Conservation (phyloP, 371 early-diverging fungal species). For the Mortierella sp. region DNA sequence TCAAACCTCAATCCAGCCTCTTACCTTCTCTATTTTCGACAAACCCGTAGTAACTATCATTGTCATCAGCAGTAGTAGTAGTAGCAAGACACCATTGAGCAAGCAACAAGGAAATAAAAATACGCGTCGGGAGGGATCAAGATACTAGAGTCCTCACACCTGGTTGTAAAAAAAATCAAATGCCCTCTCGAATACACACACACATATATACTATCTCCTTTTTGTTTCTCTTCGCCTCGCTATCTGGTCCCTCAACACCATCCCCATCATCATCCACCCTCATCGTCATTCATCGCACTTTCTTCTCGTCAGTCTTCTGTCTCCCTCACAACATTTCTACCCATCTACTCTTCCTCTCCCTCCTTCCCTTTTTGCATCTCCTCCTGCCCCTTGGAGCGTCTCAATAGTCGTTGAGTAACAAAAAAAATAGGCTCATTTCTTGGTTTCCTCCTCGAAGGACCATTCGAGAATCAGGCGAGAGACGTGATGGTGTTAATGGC, state of each 20-base stretch:
- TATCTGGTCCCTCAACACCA: not conserved
- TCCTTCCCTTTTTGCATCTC: not conserved
- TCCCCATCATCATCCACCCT: not conserved
- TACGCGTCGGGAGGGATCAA: constrained; percentile 6
- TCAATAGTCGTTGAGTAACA: not conserved
- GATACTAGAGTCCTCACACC: not conserved
- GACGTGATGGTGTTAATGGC: not conserved
- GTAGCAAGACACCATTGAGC: not conserved
- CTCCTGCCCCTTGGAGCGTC: not conserved
- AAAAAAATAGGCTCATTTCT: too few relatives aligned
- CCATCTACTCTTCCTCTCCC: not conserved
- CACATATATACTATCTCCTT: not conserved
- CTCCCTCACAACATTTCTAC: not conserved
- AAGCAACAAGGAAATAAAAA: not conserved
- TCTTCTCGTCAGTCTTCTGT: not conserved
- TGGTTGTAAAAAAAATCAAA: not conserved
- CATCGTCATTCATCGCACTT: not conserved
- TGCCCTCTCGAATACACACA: not conserved
- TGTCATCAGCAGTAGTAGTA: not conserved
- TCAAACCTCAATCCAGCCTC: not conserved
- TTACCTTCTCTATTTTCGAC: too few relatives aligned
- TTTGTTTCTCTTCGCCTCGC: not conserved
- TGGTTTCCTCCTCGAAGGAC: not conserved
- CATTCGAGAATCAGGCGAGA: not conserved
- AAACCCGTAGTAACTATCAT: not conserved